Conservation (phyloP, 805 yeast species). For the Suhomyces canberraensis region DNA sequence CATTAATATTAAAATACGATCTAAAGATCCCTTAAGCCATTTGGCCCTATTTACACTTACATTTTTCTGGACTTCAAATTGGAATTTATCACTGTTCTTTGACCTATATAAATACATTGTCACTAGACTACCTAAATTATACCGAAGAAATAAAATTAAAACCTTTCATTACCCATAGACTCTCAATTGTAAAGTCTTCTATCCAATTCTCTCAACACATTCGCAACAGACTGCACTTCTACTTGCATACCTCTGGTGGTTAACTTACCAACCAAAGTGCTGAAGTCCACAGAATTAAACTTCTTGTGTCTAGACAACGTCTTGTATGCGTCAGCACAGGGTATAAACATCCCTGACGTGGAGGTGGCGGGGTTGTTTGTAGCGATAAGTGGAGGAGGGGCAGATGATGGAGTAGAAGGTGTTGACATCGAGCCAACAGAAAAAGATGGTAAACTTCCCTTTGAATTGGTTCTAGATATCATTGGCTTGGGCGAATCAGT, state of each 20-base stretch:
- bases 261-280: conserved; percentile 68
- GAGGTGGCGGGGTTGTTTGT: conserved; percentile 13
- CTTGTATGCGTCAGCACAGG: conserved; percentile 87
- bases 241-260: conserved; percentile 85
- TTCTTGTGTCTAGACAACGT: conserved; percentile 80
- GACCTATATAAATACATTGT: too few relatives aligned
- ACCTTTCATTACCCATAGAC: too few relatives aligned
- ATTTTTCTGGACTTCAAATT: too few relatives aligned
- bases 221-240: conserved; percentile 87
- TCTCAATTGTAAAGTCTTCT: conserved; percentile 50
- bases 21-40: too few relatives aligned
- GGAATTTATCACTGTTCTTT: too few relatives aligned
- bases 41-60: too few relatives aligned
- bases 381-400: conserved; percentile 12
- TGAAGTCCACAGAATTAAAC: conserved; percentile 69
- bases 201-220: conserved; percentile 78
- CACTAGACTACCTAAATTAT: too few relatives aligned
- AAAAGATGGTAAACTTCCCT: conserved; percentile 15
- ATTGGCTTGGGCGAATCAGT: conserved; percentile 7
- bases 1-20: too few relatives aligned
- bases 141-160: too few relatives aligned
- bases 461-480: conserved; percentile 12
- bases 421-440: conserved; percentile 9
- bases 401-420: conserved; percentile 18
- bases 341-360: conserved; percentile 57